Percentiles rank a stretch among this genome's conserved stretches.
phyloP scores from a whole-genome alignment of 108 stramenopile species.

The Skeletonema potamos region DNA sequence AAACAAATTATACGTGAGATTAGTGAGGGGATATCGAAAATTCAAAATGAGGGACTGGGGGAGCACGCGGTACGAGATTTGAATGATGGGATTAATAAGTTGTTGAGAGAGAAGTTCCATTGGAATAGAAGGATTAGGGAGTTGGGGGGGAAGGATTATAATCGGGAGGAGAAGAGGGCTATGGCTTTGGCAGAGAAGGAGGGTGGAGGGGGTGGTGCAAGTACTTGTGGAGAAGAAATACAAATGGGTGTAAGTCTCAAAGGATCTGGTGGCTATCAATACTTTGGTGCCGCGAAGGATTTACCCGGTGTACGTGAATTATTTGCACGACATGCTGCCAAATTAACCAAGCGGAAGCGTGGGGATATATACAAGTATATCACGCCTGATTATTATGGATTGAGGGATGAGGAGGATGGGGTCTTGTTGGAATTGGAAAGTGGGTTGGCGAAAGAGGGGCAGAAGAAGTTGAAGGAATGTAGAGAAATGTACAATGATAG shows the following conservation, averaged over 20 bases:
- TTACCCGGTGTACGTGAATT: constrained; percentile 94
- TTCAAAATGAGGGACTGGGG: constrained; percentile 93
- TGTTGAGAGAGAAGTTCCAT: constrained; percentile 90
- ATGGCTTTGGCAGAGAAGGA: constrained; percentile 50
- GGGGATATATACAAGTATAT: constrained; percentile 85
- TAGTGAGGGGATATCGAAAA: constrained; percentile 74
- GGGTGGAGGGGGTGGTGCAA: constrained; percentile 53
- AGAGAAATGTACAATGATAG: constrained; percentile 27
- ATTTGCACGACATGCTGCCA: constrained; percentile 64
- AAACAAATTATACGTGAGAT: constrained; percentile 89
- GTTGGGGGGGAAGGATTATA: constrained; percentile 86
- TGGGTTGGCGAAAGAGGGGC: constrained; percentile 46
- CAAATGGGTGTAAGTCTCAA: constrained; percentile 50
- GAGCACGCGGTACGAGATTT: constrained; percentile 96
- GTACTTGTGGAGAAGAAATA: no score
- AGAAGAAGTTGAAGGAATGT: constrained; percentile 27
- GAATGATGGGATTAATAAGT: constrained; percentile 97
- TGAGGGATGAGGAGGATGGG: constrained; percentile 93
- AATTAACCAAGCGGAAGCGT: constrained; percentile 65
- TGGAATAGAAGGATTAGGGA: constrained; percentile 93
- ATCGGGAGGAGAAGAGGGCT: constrained; percentile 67
- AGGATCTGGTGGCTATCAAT: constrained; percentile 81
- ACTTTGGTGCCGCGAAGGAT: constrained; percentile 95
- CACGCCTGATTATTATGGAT: constrained; percentile 91
- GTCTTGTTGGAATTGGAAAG: constrained; percentile 77